Base-by-base conservation (phyloP, 2,329 filamentous ascomycete species). In the Ciborinia camelliae region DNA sequence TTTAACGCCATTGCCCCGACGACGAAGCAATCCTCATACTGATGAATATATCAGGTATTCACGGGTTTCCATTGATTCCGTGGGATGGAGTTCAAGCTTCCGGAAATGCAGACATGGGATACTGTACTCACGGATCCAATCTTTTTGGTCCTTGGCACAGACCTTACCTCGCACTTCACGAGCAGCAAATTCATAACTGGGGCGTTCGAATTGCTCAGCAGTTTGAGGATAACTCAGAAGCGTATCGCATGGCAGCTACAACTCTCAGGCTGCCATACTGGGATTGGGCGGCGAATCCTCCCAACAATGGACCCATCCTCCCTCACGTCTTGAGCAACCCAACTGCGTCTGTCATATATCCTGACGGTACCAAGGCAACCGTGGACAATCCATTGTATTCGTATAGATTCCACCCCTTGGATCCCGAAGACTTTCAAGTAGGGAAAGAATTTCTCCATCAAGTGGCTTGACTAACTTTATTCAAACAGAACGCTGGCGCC, bases 121-220 rank as follows among this genome's bases (percentile, higher is more conserved):
- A 92, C 75, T 95, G 91, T 75, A 84, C 85, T 23, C 91, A 96
- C 76, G 83, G 81, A 26, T 90, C 89, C 1, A 85, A 88, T 50
- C 78, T 95, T 26, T 94, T 96, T 74, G 85, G 89, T 52, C 83
- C 87, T 51, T 96, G 91, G 91, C 91, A 96, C 79, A 86, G 91
- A 57, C 89, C 91, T 0, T 95, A 94, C 75, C 79, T 94, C 65
- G 79, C 83, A 10, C 76, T 88, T 12, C 85, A 79, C 67, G 81
- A 89, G 77, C 82, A 79, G 76, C 77, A 80, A 76, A 70, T 76
- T 7, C 69, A 79, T n/a, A 74, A 72, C 63, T 69, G 61, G 8
- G 66, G 79, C 85, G 68, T 77, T 26, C 70, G 75, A 50, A 70
- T 66, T 61, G 83, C 85, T 68, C 81, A 82, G 10, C 72, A 74